Evolutionary conservation across 2,329 filamentous ascomycete species (phyloP).

Genomic region (Phyllosticta capitalensis): DNA sequence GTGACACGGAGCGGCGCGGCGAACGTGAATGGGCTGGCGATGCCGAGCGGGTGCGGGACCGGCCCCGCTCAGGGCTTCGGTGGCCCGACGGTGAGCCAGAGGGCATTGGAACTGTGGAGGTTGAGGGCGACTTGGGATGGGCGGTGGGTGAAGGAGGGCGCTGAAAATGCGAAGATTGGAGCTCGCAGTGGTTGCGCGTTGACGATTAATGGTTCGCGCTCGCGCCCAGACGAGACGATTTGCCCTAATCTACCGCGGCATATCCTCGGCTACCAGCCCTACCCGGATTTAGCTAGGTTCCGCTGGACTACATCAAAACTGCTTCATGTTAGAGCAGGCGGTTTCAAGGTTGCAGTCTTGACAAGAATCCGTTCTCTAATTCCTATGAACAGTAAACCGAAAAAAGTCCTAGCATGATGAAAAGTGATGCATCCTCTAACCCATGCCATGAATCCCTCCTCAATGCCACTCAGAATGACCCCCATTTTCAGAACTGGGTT

Average conservation of each 20-base stretch:
- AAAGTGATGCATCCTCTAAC: no score
- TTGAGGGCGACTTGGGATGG: background rate
- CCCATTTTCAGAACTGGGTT: background rate
- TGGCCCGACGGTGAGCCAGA: conserved; percentile 5
- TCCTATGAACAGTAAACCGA: no score
- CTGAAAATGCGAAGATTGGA: background rate
- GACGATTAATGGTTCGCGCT: background rate
- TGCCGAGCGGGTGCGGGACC: conserved; percentile 24
- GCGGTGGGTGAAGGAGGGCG: background rate
- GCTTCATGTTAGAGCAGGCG: no score
- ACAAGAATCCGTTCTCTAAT: no score
- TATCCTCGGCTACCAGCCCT: background rate
- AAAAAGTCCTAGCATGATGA: no score
- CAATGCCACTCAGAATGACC: background rate
- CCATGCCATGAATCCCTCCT: background rate
- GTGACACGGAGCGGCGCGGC: conserved; percentile 28
- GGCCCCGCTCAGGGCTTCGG: conserved; percentile 33
- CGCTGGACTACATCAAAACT: no score
- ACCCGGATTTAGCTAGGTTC: no score
- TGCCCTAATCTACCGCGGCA: background rate
- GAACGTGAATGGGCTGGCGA: conserved; percentile 22
- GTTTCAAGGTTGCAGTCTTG: no score
- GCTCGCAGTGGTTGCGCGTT: background rate
- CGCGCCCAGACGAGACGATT: background rate
- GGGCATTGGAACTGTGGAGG: background rate